A percentile compares a stretch with the other conserved stretches of the same genome.
Conservation (phyloP, 2,329 filamentous ascomycete genomes). For the Diaporthe sp. region DNA sequence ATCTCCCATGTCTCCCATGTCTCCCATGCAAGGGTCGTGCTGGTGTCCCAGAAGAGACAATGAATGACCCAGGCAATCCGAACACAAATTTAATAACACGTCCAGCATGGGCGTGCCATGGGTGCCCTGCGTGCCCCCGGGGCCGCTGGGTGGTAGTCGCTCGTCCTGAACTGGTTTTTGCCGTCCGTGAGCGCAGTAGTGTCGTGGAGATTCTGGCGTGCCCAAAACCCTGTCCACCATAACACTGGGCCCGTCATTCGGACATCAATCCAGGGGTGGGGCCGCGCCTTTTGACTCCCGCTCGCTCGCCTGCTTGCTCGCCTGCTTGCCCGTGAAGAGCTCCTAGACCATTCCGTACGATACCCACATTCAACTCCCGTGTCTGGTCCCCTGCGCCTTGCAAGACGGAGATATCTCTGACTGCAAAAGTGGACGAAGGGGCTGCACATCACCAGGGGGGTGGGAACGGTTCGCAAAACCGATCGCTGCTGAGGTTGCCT, state of each 20-base stretch:
- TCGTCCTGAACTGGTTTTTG: conserved; percentile 30
- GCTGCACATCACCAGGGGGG: conserved; percentile 34
- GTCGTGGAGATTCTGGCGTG: conserved; percentile 32
- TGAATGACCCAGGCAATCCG: conserved; percentile 22
- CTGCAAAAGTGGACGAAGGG: conserved; percentile 35
- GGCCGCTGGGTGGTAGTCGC: conserved; percentile 33
- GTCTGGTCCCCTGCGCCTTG: conserved; percentile 11
- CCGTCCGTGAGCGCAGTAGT: conserved; percentile 31
- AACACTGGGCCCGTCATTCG: conserved; percentile 40
- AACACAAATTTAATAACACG: conserved; percentile 31
- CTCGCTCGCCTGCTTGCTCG: conserved; percentile 1
- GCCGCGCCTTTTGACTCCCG: conserved; percentile 21
- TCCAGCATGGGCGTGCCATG: conserved; percentile 24
- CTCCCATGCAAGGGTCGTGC: conserved; percentile 36
- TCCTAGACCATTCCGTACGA: conserved; percentile 21
- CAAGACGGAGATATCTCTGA: conserved; percentile 35
- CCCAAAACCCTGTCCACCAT: conserved; percentile 35
- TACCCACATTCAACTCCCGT: conserved; percentile 26
- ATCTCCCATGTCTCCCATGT: conserved; percentile 33
- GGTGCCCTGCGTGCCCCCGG: conserved; percentile 26
- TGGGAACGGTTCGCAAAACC: conserved; percentile 18
- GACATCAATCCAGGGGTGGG: conserved; percentile 41
- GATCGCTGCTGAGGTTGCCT: conserved; percentile 18
- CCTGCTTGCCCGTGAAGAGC: neutral
- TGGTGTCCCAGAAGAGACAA: conserved; percentile 34